These are phyloP conservation scores for Cadophora gregata DNA, from an alignment of 2,329 filamentous ascomycete species.

Conservation along the genomic window DNA sequence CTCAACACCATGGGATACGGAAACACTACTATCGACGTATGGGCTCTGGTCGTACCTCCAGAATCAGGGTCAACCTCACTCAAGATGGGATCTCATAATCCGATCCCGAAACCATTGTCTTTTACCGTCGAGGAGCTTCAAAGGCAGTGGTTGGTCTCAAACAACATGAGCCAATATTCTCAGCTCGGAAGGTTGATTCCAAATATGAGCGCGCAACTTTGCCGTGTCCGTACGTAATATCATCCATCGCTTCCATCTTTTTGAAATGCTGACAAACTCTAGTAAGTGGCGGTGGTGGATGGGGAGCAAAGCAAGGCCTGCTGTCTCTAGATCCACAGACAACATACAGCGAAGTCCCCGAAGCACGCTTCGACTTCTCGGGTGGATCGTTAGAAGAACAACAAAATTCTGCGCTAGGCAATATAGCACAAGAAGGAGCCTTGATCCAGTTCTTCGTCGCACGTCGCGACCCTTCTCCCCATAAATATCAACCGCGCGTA, in stretches of 20 bases:
- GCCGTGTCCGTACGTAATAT: conserved; percentile 41
- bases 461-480: conserved; percentile 1
- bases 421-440: conserved; percentile 67
- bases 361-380: conserved; percentile 59
- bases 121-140: not conserved
- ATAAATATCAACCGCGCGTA: not conserved
- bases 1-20: conserved; percentile 48
- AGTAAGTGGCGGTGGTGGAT: conserved; percentile 84
- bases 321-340: conserved; percentile 78
- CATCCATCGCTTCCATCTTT: not conserved
- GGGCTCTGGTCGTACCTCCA: conserved; percentile 71
- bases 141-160: not conserved
- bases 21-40: conserved; percentile 64
- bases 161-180: not conserved
- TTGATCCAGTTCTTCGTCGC: conserved; percentile 70
- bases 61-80: conserved; percentile 23
- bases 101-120: not conserved
- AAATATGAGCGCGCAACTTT: conserved; percentile 36
- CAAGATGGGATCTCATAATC: not conserved
- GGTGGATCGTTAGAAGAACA: conserved; percentile 41
- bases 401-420: conserved; percentile 50
- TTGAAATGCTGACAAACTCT: conserved; percentile 37
- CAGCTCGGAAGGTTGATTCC: conserved; percentile 35
- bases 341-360: conserved; percentile 54
- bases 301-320: conserved; percentile 81